Evolutionary conservation across 306 rosid genomes (phyloP), one percentile per base, ranked within the genome.

Genomic region (Trichosanthes truncata): DNA sequence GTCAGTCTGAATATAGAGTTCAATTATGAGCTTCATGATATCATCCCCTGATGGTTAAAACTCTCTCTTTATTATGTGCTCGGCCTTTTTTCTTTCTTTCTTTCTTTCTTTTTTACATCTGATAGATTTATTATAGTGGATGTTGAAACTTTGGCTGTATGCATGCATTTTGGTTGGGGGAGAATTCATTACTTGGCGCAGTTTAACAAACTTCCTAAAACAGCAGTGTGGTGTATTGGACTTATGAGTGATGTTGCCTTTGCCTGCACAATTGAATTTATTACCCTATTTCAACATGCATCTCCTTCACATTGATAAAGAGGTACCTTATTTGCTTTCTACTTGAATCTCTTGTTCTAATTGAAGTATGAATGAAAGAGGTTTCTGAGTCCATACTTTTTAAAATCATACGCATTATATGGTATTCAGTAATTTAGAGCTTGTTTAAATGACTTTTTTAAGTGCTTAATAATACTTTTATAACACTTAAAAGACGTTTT

Each of bases 281-380:
- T 71, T 71, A 25, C 36, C 36, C 62, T 23, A 21, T 56, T 59
- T 59, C 65, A 20, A 6, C 65, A 59, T 59, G 63, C 35, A 23
- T 9, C 65, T 66, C 73, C 73, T 66, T 36, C 73, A 29, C 33
- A 36, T 35, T 66, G 17, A 41, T 68, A 68, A 61, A 41, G 38
- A 71, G 76, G 76, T 71, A 71, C 55, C 14, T 43, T 71, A 71
- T 71, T 67, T 40, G 33, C 75, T 68, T 40, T 68, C 38, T 71
- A 25, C 76, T 71, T 71, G 1, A 25, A 71, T 43, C 12, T 45
- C 51, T 11, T 67, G 29, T 23, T 69, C 76, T 69, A 21, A 23
- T 68, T 40, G 10, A 14, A 68, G 20, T 4, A 10, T 68, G 1
- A n/a, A n/a, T n/a, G n/a, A n/a, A n/a, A n/a, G n/a, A n/a, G n/a